Conservation (phyloP, 2,329 filamentous ascomycete species). For the Talaromyces sp. region DNA sequence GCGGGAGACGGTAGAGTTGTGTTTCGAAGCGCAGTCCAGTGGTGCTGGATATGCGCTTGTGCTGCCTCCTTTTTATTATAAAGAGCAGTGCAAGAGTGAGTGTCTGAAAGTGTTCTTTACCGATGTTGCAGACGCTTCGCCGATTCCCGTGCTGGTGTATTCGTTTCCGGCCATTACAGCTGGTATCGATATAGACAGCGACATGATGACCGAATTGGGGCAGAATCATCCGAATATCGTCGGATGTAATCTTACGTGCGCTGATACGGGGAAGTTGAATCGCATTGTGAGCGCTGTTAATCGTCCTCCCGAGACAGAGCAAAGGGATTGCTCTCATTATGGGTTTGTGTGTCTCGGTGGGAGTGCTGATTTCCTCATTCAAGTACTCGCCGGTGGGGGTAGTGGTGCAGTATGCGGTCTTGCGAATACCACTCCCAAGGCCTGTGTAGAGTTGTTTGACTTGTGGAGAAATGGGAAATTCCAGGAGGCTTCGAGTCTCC, state of each 20-base stretch:
- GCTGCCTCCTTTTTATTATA: conserved; percentile 57
- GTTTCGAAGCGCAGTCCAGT: conserved; percentile 30
- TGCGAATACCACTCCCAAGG: conserved; percentile 75
- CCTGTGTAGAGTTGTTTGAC: conserved; percentile 70
- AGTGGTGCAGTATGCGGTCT: conserved; percentile 76
- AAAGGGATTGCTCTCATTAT: conserved; percentile 17
- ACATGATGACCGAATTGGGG: conserved; percentile 47
- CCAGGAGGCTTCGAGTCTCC: conserved; percentile 65
- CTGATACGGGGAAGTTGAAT: conserved; percentile 40
- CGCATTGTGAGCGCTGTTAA: conserved; percentile 54
- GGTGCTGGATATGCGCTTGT: conserved; percentile 54
- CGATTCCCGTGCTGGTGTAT: conserved; percentile 55
- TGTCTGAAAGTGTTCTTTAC: conserved; percentile 27
- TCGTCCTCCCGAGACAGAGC: conserved; percentile 53
- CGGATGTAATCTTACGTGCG: conserved; percentile 52
- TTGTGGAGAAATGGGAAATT: conserved; percentile 65
- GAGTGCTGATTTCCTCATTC: conserved; percentile 74
- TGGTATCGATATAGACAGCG: conserved; percentile 60
- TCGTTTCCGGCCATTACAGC: conserved; percentile 62
- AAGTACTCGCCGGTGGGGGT: conserved; percentile 69
- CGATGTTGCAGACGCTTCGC: conserved; percentile 37
- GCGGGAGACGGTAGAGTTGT: conserved; percentile 58
- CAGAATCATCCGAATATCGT: conserved; percentile 57
- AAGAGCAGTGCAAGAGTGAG: conserved; percentile 57
- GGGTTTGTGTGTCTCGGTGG: conserved; percentile 76